These are phyloP conservation scores for Phaseolus coccineus DNA, from an alignment of 331 rosid genomes.

Conservation along the genomic window DNA sequence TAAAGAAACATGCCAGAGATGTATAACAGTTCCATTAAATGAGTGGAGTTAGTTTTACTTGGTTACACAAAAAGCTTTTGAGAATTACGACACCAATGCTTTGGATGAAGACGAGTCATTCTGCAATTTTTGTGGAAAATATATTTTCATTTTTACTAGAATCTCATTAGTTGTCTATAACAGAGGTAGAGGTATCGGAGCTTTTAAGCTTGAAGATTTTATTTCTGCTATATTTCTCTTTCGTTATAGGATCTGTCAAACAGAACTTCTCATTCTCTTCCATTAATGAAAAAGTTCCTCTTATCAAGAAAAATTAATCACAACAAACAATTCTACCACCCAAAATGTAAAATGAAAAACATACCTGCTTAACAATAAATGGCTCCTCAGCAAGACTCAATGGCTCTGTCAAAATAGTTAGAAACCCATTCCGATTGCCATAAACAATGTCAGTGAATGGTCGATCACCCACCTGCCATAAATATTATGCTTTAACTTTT, in stretches of 20 bases:
- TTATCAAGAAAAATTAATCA: slow-evolving; percentile 30
- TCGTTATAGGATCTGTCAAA: background rate
- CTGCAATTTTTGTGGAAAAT: background rate
- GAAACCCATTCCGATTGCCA: slow-evolving; percentile 85
- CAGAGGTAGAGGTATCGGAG: background rate
- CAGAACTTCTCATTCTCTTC: slow-evolving; percentile 11
- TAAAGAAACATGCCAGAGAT: background rate
- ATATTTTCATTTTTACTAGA: background rate
- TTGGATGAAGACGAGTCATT: slow-evolving; percentile 9
- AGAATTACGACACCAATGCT: background rate
- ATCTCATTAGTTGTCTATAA: slow-evolving; percentile 13
- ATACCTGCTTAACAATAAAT: slow-evolving; percentile 88
- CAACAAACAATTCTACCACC: slow-evolving; percentile 7
- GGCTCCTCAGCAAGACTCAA: slow-evolving; percentile 83
- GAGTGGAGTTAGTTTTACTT: background rate
- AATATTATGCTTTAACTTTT: slow-evolving; percentile 27
- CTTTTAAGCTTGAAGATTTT: slow-evolving; percentile 4
- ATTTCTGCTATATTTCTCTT: slow-evolving; percentile 4
- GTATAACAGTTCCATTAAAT: background rate
- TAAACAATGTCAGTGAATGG: slow-evolving; percentile 89
- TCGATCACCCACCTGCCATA: slow-evolving; percentile 91
- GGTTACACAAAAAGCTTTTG: background rate
- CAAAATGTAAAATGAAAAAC: slow-evolving; percentile 42
- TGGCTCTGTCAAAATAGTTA: slow-evolving; percentile 86
- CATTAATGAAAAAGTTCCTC: background rate